Evolutionary conservation across 768 basidiomycete species (phyloP).

Genomic region (Mycena leptocephala): DNA sequence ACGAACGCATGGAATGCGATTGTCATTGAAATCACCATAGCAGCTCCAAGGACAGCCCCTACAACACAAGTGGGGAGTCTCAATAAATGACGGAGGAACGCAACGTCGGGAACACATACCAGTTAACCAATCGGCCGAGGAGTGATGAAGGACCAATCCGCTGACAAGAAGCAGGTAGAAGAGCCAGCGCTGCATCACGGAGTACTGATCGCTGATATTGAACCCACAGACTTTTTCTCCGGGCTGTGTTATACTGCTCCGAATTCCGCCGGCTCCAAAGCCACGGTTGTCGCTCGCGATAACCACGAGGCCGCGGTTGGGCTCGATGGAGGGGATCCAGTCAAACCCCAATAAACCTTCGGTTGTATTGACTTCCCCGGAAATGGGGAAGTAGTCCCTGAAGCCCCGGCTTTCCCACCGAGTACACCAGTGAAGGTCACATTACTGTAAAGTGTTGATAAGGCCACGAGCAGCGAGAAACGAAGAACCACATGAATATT

Average conservation of each 20-base stretch:
- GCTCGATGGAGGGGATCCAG: neutral
- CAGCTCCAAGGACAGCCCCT: neutral
- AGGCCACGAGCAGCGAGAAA: neutral
- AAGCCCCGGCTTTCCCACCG: neutral
- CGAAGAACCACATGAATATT: neutral
- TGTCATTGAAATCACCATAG: neutral
- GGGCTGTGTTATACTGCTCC: neutral
- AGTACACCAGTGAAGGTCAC: neutral
- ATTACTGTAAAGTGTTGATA: neutral
- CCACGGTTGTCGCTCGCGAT: neutral
- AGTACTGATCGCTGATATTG: neutral
- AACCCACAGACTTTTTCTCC: neutral
- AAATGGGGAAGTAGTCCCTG: neutral
- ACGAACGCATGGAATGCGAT: neutral
- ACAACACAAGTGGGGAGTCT: no score
- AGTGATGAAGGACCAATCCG: neutral
- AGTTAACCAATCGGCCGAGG: neutral
- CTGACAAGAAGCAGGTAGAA: neutral
- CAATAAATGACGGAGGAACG: no score
- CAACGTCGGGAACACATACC: neutral
- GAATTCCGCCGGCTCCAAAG: neutral
- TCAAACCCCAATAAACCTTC: neutral
- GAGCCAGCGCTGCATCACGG: neutral
- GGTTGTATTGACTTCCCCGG: no score
- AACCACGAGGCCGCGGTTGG: neutral